Evolutionary conservation across 179 eudicot genomes (phyloP), one percentile per base, ranked within the genome.

Genomic region (Heliamphora pulchella): DNA sequence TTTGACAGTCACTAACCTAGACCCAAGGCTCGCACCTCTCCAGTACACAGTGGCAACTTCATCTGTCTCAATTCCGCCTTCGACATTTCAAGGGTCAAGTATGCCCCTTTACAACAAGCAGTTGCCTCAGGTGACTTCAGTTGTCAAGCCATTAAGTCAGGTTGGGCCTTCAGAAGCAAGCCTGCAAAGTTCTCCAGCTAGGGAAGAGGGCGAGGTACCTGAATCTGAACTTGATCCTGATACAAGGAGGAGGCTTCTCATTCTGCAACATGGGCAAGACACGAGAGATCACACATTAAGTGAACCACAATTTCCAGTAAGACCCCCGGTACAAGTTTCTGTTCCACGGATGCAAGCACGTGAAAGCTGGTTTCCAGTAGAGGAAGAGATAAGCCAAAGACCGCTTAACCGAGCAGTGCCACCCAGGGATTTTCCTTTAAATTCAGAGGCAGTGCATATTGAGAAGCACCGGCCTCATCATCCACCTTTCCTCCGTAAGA

Each of bases 141-240:
- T 87, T 41, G 89, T 83, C 54, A 88, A 94, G 84, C 89, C 91
- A 46, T 44, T 91, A 58, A 81, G 85, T 79, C 93, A 83, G 82
- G 85, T 84, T 48, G 90, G 89, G 63, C 86, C 87, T 76, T 83
- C 82, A 73, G 97, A 92, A 71, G 77, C 87, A 58, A 86, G 82
- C 81, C 79, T 91, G 87, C 97, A 90, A 57, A 86, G 85, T 82
- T 93, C 98, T 74, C 95, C 98, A 82, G 94, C 98, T 62, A 88
- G 93, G 79, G 99, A 96, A 88, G 99, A 96, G 80, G 99, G 99
- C 41, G 99, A 96, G 84, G 97, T 96, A 63, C 97, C 97, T 54
- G 99, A 94, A 85, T 90, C 95, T 80, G 99, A 96, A 84, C 82
- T 96, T 71, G 99, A 96, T 89, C 98, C 99, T 50, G 99, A 96